Evolutionary conservation across 2,329 filamentous ascomycete species (phyloP).

Genomic region (Epichloe elymi): DNA sequence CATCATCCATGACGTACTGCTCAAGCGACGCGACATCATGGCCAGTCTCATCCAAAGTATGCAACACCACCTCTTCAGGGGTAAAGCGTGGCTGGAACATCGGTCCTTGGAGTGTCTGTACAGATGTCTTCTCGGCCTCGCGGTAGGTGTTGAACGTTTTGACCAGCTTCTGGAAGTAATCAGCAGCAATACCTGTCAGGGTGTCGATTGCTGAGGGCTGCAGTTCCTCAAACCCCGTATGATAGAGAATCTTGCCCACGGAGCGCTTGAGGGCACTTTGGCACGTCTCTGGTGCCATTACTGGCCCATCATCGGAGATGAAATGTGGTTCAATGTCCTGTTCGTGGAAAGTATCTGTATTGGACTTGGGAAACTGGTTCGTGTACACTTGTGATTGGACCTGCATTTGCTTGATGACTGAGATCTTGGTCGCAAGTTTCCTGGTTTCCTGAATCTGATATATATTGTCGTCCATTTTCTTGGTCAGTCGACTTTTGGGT

Average conservation of each 20-base stretch:
- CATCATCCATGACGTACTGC: constrained; percentile 78
- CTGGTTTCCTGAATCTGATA: constrained; percentile 92
- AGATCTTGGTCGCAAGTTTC: constrained; percentile 91
- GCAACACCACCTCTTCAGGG: constrained; percentile 73
- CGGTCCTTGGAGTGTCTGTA: constrained; percentile 28
- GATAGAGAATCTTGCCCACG: constrained; percentile 89
- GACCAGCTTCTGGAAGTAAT: constrained; percentile 79
- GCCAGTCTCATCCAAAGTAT: constrained; percentile 74
- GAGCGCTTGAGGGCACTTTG: constrained; percentile 78
- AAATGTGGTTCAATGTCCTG: constrained; percentile 81
- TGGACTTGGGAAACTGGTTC: constrained; percentile 96
- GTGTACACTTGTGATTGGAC: constrained; percentile 94
- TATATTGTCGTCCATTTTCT: constrained; percentile 81
- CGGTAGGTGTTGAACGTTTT: constrained; percentile 70
- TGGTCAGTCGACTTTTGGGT: constrained; percentile 58
- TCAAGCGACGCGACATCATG: constrained; percentile 72
- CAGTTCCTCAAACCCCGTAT: constrained; percentile 91
- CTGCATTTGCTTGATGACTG: constrained; percentile 99
- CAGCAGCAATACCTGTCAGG: constrained; percentile 75
- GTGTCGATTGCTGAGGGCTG: constrained; percentile 88
- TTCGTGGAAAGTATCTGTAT: constrained; percentile 78
- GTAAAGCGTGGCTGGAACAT: constrained; percentile 55
- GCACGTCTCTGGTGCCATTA: constrained; percentile 74
- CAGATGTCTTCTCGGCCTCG: constrained; percentile 65
- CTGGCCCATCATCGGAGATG: constrained; percentile 72